A percentile compares a stretch with the other conserved stretches of the same genome.
phyloP scores from a whole-genome alignment of 202 grass and related monocot genomes.

The Digitaria exilis region DNA sequence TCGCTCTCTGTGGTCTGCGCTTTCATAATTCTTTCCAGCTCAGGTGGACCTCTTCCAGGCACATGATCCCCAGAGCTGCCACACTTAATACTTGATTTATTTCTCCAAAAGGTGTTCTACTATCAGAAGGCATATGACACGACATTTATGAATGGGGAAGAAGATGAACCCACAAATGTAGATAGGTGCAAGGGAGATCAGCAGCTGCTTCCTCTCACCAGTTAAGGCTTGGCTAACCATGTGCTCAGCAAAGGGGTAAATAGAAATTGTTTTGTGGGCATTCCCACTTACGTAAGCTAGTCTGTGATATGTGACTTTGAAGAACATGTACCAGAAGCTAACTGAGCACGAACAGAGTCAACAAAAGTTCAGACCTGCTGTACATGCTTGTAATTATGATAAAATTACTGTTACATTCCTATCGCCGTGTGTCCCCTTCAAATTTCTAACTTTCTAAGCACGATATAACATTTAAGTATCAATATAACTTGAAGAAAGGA shows the following conservation, averaged over 20 bases:
- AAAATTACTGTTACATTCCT: too few relatives aligned
- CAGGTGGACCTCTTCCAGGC: constrained; percentile 62
- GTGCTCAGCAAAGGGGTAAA: constrained; percentile 28
- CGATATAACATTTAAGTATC: background rate
- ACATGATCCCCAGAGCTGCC: constrained; percentile 30
- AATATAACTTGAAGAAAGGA: background rate
- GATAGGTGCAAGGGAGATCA: constrained; percentile 21
- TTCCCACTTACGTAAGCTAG: constrained; percentile 50
- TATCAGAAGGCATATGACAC: constrained; percentile 6
- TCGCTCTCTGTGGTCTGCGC: constrained; percentile 97
- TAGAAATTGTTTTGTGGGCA: constrained; percentile 41
- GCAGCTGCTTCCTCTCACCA: constrained; percentile 15
- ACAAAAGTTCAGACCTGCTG: background rate
- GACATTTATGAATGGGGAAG: constrained; percentile 6
- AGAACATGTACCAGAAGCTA: constrained; percentile 27
- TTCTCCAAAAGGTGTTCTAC: constrained; percentile 19
- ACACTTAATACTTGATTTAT: background rate
- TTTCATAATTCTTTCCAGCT: constrained; percentile 98
- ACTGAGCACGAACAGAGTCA: constrained; percentile 19
- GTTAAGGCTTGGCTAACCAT: constrained; percentile 49
- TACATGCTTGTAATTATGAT: constrained; percentile 32
- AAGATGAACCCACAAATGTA: constrained; percentile 32
- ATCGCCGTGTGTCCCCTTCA: background rate
- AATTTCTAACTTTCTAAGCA: background rate
- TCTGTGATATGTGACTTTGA: constrained; percentile 3